Evolutionary conservation across 345 rosid species (phyloP), one percentile per base, ranked within the genome.

Genomic region (Firmiana major): DNA sequence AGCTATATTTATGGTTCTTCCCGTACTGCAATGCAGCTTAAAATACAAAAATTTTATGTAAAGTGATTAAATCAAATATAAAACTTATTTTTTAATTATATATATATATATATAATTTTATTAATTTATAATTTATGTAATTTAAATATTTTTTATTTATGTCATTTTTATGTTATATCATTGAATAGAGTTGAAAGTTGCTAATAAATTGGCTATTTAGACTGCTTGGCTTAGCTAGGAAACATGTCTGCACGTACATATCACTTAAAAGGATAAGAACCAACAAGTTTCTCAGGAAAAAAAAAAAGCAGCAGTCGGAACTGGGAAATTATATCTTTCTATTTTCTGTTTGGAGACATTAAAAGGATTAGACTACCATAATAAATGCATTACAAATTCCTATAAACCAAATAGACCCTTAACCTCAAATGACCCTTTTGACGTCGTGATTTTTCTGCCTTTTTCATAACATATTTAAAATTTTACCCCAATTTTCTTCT

Each of bases 221-320:
- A 19, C 17, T 38, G 40, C 40, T 64, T 19, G 69, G 15, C 19
- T 3, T 38, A 64, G 15, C 3, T 45, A 45, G 2, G 48, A 24
- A 68, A 13, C 36, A 12, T 13, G 9, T 12, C 7, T 24, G 7
- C 13, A 24, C 13, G 8, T 24, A 7, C 51, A 28, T 24, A 43
- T 71, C 60, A 49, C 74, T 48, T 71, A 48, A 68, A 48, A 16
- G 21, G 74, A 31, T 49, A 15, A 71, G 31, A 71, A 53, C 62
- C 53, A 34, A 34, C 31, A 71, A 9, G 62, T 53, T 34, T 51
- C 45, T 71, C 26, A n/a, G 7, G 34, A n/a, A 45, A 67, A 42
- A 7, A 64, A 42, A 45, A 6, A 67, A 1, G 15, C 16, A 19
- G 68, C 42, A 19, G 68, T 36, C 0, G 40, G 16, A 15, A 48